Percentiles rank a stretch among this genome's conserved stretches.
These are phyloP conservation scores for Stemphylium beticola DNA, from an alignment of 2,329 filamentous ascomycete species.

Conservation along the genomic window DNA sequence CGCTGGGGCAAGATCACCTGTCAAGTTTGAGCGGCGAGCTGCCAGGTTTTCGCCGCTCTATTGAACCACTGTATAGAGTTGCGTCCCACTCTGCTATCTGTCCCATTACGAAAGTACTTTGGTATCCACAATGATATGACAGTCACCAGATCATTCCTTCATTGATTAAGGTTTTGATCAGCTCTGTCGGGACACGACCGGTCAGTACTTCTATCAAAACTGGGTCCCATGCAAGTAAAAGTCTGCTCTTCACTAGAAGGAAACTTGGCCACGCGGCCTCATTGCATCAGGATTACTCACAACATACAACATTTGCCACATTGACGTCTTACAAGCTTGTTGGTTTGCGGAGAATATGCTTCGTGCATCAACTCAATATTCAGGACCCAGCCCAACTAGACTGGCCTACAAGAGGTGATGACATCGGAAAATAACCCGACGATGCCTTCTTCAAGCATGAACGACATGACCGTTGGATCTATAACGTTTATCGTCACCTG, in stretches of 20 bases:
- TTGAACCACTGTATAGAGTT: neutral
- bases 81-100: neutral
- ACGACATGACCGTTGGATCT: slow-evolving; percentile 1
- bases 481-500: neutral
- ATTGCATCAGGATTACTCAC: neutral
- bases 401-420: neutral
- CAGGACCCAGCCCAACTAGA: too few relatives aligned
- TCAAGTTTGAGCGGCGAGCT: neutral
- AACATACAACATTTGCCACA: too few relatives aligned
- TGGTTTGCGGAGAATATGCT: too few relatives aligned
- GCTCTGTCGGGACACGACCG: neutral
- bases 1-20: neutral
- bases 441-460: neutral
- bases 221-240: neutral
- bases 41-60: neutral
- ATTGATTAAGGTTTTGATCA: neutral
- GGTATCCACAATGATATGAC: neutral
- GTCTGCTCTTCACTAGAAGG: neutral
- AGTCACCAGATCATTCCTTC: neutral
- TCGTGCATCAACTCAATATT: too few relatives aligned
- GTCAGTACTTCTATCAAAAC: neutral
- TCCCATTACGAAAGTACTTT: neutral
- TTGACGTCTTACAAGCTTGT: neutral
- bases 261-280: neutral
- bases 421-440: slow-evolving; percentile 1